Evolutionary conservation across 2,329 filamentous ascomycete genomes (phyloP).

Genomic region (Metarhizium album): DNA sequence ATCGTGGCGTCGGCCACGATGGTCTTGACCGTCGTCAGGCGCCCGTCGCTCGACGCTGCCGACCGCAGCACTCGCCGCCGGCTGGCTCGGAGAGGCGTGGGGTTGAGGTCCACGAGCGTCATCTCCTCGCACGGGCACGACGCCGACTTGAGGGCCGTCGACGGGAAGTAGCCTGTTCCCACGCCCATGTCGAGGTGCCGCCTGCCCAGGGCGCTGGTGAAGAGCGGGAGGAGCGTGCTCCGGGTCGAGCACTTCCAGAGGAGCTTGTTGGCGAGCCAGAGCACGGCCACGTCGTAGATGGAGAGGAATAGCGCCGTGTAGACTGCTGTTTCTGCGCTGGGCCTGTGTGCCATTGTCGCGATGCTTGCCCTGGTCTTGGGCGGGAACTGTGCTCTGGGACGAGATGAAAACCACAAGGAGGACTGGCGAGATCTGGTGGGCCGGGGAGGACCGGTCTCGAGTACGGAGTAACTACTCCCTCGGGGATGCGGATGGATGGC

Average conservation of each 20-base stretch:
- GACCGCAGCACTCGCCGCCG: neutral
- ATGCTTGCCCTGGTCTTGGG: neutral
- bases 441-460: too few species aligned
- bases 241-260: slow-evolving; percentile 25
- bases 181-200: slow-evolving; percentile 29
- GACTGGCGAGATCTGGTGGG: too few species aligned
- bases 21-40: slow-evolving; percentile 15
- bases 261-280: slow-evolving; percentile 29
- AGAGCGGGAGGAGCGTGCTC: slow-evolving; percentile 19
- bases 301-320: slow-evolving; percentile 18
- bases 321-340: slow-evolving; percentile 1
- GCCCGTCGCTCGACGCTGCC: slow-evolving; percentile 10
- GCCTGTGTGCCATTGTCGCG: slow-evolving; percentile 9
- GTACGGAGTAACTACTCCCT: too few species aligned
- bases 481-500: too few species aligned
- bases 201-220: slow-evolving; percentile 21
- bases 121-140: slow-evolving; percentile 13
- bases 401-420: too few species aligned
- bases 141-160: slow-evolving; percentile 12
- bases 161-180: slow-evolving; percentile 28
- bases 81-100: slow-evolving; percentile 16
- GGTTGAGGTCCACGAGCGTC: slow-evolving; percentile 26
- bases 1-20: slow-evolving; percentile 26
- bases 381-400: too few species aligned
- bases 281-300: slow-evolving; percentile 27